Conservation (phyloP, 305 asterid species). For the Rubia occidens region DNA sequence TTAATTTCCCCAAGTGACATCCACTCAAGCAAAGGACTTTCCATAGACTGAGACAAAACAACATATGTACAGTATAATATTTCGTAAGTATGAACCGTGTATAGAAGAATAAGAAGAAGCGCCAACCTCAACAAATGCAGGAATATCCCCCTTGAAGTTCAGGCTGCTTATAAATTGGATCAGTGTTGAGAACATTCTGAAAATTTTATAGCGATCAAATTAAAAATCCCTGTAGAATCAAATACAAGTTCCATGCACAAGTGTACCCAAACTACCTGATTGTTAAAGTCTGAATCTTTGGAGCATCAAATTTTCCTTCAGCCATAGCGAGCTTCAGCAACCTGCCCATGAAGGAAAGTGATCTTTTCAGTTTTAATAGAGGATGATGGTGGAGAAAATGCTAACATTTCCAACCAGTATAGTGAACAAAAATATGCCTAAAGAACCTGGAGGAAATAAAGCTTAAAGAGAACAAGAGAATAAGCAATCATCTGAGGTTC, state of each 20-base stretch:
- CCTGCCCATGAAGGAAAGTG: slow-evolving; percentile 28
- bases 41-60: slow-evolving; percentile 30
- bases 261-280: slow-evolving; percentile 34
- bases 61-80: neutral
- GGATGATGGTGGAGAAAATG: neutral
- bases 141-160: slow-evolving; percentile 40
- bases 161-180: slow-evolving; percentile 41
- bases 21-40: slow-evolving; percentile 55
- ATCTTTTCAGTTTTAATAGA: slow-evolving; percentile 10
- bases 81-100: slow-evolving; percentile 6
- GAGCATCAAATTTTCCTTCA: slow-evolving; percentile 23
- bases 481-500: neutral
- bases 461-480: neutral
- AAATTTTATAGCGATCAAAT: slow-evolving; percentile 16
- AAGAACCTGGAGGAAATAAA: neutral
- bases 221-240: slow-evolving; percentile 7
- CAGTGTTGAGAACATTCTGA: slow-evolving; percentile 51
- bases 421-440: neutral
- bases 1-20: slow-evolving; percentile 42
- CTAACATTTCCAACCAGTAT: neutral
- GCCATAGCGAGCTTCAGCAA: slow-evolving; percentile 43
- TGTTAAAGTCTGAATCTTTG: slow-evolving; percentile 25
- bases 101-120: slow-evolving; percentile 10
- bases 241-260: neutral
- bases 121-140: slow-evolving; percentile 45